phyloP scores from a whole-genome alignment of 441 rosid genomes.

The Syzygium malaccense region DNA sequence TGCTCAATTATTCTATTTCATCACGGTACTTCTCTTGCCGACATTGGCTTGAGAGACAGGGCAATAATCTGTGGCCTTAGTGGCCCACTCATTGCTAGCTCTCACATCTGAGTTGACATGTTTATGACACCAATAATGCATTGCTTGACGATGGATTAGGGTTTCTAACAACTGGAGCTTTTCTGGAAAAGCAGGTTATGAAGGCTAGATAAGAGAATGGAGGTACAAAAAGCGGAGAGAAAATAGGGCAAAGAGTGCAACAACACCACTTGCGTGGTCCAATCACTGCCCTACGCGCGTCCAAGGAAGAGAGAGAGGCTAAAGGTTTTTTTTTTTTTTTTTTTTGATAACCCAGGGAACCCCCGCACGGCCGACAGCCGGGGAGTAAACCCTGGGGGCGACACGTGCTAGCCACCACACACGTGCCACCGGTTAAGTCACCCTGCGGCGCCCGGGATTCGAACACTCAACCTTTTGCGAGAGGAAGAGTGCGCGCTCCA shows the following conservation, averaged over 20 bases:
- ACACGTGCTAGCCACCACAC: too few species aligned
- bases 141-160: neutral
- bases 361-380: too few species aligned
- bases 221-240: neutral
- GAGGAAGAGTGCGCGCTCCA: too few species aligned
- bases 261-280: neutral
- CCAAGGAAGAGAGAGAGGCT: neutral
- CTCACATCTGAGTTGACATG: neutral
- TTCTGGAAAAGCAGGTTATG: neutral
- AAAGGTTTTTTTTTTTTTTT: too few species aligned
- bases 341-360: too few species aligned
- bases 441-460: too few species aligned
- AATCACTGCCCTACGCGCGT: neutral
- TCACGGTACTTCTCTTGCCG: neutral
- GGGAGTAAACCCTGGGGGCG: too few species aligned
- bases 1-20: neutral
- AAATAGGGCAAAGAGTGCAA: neutral
- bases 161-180: neutral
- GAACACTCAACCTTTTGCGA: too few species aligned
- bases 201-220: neutral
- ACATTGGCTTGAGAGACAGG: neutral
- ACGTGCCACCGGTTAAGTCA: too few species aligned
- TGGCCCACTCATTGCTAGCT: neutral
- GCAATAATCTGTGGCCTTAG: neutral
- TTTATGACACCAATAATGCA: neutral